Evolutionary conservation across 2,329 filamentous ascomycete species (phyloP).

Genomic region (Venturia aucupariae): DNA sequence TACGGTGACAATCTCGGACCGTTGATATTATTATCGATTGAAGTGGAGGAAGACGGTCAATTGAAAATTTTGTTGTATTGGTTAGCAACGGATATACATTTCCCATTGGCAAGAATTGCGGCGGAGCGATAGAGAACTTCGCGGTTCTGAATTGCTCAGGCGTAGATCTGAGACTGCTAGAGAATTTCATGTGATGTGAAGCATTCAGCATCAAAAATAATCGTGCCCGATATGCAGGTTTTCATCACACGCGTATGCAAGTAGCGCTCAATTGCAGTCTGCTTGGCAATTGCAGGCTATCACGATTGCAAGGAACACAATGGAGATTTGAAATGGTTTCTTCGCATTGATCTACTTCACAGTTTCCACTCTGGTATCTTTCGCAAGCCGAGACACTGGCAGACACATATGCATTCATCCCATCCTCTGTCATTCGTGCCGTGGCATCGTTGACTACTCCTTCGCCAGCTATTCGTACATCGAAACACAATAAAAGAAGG

Average conservation of each 20-base stretch:
- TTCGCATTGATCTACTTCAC: neutral
- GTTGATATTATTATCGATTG: neutral
- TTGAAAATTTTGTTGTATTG: neutral
- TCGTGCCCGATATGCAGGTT: no score
- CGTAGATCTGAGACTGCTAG: neutral
- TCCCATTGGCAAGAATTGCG: neutral
- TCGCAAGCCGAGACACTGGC: neutral
- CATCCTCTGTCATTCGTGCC: neutral
- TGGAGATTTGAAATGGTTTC: neutral
- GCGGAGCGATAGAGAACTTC: neutral
- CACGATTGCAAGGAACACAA: neutral
- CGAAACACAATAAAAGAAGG: neutral
- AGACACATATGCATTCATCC: neutral
- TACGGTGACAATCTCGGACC: no score
- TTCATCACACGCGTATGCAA: no score
- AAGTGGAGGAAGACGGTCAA: neutral
- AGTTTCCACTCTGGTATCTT: neutral
- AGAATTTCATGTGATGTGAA: no score
- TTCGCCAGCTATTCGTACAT: slow-evolving; percentile 2
- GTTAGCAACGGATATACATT: slow-evolving; percentile 1
- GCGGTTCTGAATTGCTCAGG: neutral
- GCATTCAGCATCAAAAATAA: no score
- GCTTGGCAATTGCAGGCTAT: neutral
- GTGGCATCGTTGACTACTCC: neutral
- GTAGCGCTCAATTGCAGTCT: neutral